These are phyloP conservation scores for Colletotrichum sidae DNA, from an alignment of 2,329 filamentous ascomycete genomes.

Conservation along the genomic window DNA sequence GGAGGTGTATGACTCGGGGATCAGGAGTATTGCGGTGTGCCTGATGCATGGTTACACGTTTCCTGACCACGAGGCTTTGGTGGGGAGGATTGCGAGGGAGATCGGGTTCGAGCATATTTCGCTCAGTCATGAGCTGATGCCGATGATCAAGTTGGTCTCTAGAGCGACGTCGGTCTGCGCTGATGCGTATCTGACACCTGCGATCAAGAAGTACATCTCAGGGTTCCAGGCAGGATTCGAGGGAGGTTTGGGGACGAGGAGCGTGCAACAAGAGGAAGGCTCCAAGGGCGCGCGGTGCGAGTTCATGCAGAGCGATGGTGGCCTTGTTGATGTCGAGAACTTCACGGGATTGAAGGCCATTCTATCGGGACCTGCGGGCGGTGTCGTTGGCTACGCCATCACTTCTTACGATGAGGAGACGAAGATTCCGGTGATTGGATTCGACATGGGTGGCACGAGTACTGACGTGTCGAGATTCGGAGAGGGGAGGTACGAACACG, in stretches of 20 bases:
- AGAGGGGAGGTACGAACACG: constrained; percentile 88
- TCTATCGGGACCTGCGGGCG: constrained; percentile 89
- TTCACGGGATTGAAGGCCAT: constrained; percentile 90
- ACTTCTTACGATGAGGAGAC: constrained; percentile 89
- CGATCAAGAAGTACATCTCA: constrained; percentile 78
- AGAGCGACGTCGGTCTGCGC: constrained; percentile 82
- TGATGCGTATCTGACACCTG: constrained; percentile 83
- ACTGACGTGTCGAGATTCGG: constrained; percentile 93
- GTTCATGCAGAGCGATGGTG: constrained; percentile 93
- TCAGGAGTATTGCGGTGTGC: constrained; percentile 87
- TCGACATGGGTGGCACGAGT: constrained; percentile 95
- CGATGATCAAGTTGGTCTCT: constrained; percentile 88
- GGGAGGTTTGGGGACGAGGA: constrained; percentile 81
- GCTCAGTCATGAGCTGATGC: constrained; percentile 80
- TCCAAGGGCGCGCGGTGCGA: constrained; percentile 83
- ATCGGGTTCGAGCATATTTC: constrained; percentile 88
- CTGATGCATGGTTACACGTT: constrained; percentile 95
- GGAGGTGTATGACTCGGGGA: constrained; percentile 73
- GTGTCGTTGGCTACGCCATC: constrained; percentile 91
- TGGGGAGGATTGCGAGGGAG: constrained; percentile 81
- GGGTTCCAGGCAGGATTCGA: constrained; percentile 85
- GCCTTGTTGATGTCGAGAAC: constrained; percentile 77
- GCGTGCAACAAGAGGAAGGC: constrained; percentile 74
- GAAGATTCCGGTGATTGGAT: constrained; percentile 88
- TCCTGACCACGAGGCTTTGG: constrained; percentile 82